Evolutionary conservation across 2,329 filamentous ascomycete species (phyloP).

Genomic region (Colletotrichum australisinense): DNA sequence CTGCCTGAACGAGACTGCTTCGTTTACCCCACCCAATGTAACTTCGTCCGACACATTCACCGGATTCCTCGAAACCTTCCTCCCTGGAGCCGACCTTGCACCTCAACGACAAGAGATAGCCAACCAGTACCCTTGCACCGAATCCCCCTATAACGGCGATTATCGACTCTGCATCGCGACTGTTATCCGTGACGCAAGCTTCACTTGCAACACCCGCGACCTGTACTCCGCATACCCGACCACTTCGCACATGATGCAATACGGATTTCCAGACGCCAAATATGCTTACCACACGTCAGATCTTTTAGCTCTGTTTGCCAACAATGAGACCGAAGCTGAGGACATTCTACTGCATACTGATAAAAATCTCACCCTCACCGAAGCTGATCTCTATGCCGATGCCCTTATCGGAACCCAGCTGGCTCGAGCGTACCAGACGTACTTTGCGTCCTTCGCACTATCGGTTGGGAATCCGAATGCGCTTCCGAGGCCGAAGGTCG

Average conservation of each 20-base stretch:
- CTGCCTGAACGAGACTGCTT: not conserved
- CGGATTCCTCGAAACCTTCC: not conserved
- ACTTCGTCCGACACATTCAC: not conserved
- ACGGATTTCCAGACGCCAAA: not conserved
- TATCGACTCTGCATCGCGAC: not conserved
- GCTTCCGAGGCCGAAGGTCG: too few relatives aligned
- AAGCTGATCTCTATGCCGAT: too few relatives aligned
- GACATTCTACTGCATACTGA: too few relatives aligned
- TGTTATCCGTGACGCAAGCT: not conserved
- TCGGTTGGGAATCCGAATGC: too few relatives aligned
- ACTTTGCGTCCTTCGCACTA: too few relatives aligned
- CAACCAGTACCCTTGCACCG: not conserved
- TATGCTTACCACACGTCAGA: too few relatives aligned
- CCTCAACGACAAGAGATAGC: not conserved
- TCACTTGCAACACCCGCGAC: not conserved
- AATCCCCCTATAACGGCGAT: not conserved
- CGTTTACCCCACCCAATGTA: not conserved
- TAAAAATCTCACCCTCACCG: too few relatives aligned
- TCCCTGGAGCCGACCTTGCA: not conserved
- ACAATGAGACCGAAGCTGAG: too few relatives aligned
- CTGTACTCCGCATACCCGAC: not conserved
- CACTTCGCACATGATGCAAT: not conserved
- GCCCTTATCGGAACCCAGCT: too few relatives aligned
- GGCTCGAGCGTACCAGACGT: too few relatives aligned
- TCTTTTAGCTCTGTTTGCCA: too few relatives aligned